phyloP scores from a whole-genome alignment of 331 rosid genomes.

The Malus hybrid region DNA sequence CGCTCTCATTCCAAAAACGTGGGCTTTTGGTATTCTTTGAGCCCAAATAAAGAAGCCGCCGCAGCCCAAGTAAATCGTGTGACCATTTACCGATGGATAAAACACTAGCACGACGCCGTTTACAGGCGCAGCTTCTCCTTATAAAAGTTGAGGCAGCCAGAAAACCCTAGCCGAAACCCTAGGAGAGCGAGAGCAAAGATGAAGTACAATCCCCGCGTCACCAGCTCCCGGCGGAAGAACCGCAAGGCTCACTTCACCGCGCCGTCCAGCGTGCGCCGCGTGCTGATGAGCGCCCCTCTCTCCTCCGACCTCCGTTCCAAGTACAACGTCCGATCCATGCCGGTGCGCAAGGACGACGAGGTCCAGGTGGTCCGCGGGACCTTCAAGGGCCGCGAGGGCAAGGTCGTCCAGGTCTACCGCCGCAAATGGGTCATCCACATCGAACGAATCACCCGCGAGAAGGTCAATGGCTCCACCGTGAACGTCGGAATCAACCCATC shows the following conservation, averaged over 20 bases:
- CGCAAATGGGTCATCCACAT: conserved; percentile 94
- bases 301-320: conserved; percentile 75
- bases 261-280: conserved; percentile 89
- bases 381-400: conserved; percentile 90
- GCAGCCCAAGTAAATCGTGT: not conserved
- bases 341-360: conserved; percentile 91
- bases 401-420: conserved; percentile 87
- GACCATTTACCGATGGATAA: not conserved
- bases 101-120: not conserved
- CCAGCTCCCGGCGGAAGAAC: conserved; percentile 89
- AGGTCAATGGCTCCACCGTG: conserved; percentile 89
- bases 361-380: conserved; percentile 87
- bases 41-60: not conserved
- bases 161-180: conserved; percentile 1
- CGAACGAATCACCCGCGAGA: conserved; percentile 88
- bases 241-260: conserved; percentile 96
- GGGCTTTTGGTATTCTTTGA: not conserved
- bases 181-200: conserved; percentile 29
- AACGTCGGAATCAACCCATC: conserved; percentile 88
- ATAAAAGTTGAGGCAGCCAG: not conserved
- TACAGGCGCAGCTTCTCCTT: not conserved
- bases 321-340: conserved; percentile 88
- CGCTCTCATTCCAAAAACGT: too few species aligned
- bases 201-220: conserved; percentile 84
- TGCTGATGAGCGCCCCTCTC: conserved; percentile 85